Evolutionary conservation across 768 basidiomycete species (phyloP).

Genomic region (Ramaria sp.): DNA sequence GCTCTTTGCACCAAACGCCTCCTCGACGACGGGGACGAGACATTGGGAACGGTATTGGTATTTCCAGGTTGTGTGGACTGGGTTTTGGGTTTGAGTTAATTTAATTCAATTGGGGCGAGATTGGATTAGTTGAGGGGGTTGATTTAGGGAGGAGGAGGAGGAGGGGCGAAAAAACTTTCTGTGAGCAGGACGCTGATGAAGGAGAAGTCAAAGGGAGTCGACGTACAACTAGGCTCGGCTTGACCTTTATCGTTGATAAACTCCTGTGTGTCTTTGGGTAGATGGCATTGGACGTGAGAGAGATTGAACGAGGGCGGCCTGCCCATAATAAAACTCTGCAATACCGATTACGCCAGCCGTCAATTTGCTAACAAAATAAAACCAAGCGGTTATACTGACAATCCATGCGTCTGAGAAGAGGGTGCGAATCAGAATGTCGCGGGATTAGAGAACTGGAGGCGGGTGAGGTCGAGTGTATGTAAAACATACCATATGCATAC

Average conservation of each 20-base stretch:
- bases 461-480: no score
- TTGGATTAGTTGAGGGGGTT: no score
- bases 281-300: slow-evolving; percentile 55
- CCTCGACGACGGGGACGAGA: slow-evolving; percentile 51
- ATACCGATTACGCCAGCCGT: no score
- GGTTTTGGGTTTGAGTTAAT: no score
- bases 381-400: background rate
- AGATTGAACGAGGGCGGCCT: slow-evolving; percentile 59
- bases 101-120: no score
- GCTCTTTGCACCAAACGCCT: slow-evolving; percentile 60
- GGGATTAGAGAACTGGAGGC: no score
- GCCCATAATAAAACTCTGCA: slow-evolving; percentile 59
- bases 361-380: background rate
- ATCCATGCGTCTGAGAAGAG: slow-evolving; percentile 5
- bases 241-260: slow-evolving; percentile 32
- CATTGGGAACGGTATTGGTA: slow-evolving; percentile 58
- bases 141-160: slow-evolving; percentile 24
- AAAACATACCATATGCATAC: slow-evolving; percentile 6
- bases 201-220: background rate
- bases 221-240: slow-evolving; percentile 37
- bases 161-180: slow-evolving; percentile 40
- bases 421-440: no score
- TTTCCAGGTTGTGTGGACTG: slow-evolving; percentile 57
- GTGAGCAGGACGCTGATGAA: slow-evolving; percentile 19
- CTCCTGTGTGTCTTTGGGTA: slow-evolving; percentile 42